Conservation (phyloP, 2,329 filamentous ascomycete genomes). For the Aspergillus calidoustus region DNA sequence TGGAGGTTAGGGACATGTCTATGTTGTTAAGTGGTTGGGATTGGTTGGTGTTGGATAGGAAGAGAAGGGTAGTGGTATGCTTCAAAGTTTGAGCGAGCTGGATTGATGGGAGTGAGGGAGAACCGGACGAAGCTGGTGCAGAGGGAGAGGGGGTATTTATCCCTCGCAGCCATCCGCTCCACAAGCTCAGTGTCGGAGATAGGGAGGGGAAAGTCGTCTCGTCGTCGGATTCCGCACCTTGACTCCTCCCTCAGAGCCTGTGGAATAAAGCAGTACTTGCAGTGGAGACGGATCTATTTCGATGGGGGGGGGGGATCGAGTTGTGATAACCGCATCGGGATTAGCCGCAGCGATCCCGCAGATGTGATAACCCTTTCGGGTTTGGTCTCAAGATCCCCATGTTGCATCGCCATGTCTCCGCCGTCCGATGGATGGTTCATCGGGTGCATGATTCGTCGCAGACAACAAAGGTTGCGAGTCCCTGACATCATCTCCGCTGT, state of each 20-base stretch:
- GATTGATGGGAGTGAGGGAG: neutral
- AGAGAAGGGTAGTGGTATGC: neutral
- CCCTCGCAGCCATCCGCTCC: neutral
- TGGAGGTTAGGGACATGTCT: constrained; percentile 41
- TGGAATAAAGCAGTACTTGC: neutral
- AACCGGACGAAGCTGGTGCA: neutral
- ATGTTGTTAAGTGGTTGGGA: constrained; percentile 10
- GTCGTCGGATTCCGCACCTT: neutral
- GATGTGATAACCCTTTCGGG: constrained; percentile 16
- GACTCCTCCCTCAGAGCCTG: neutral
- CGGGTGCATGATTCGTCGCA: neutral
- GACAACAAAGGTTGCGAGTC: too few relatives aligned
- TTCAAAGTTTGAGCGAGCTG: neutral
- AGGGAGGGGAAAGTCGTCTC: neutral
- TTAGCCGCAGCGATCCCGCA: neutral
- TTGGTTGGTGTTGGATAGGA: neutral
- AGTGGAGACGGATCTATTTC: neutral
- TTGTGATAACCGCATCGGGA: constrained; percentile 25
- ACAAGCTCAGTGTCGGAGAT: neutral
- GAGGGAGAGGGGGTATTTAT: neutral
- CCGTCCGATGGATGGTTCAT: neutral
- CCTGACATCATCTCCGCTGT: constrained; percentile 1
- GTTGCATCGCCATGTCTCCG: too few relatives aligned
- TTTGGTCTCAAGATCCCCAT: neutral
- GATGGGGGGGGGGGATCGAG: constrained; percentile 4